Evolutionary conservation across 2,329 filamentous ascomycete species (phyloP).

Genomic region (Sphaerostilbella broomeana): DNA sequence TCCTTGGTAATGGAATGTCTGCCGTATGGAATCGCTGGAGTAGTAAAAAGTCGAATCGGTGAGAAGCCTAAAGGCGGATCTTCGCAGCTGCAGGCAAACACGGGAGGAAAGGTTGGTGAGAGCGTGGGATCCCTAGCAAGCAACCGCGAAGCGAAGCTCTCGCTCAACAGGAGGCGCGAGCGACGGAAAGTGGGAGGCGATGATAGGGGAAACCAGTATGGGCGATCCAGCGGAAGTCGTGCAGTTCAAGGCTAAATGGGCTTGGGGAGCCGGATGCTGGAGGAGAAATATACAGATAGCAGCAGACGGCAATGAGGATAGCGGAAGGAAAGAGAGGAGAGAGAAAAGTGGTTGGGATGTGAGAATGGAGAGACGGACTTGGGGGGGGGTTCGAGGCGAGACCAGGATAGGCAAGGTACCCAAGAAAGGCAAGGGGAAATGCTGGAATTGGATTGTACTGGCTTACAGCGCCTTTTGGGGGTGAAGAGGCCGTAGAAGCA

Average conservation of each 20-base stretch:
- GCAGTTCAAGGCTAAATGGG: neutral
- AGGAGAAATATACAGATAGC: neutral
- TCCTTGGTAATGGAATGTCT: too few species aligned
- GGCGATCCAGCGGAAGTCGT: neutral
- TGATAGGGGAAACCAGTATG: neutral
- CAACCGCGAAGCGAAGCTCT: slow-evolving; percentile 13
- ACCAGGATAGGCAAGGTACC: slow-evolving; percentile 10
- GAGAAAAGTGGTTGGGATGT: slow-evolving; percentile 7
- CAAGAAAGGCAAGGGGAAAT: slow-evolving; percentile 6
- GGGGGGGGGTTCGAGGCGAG: slow-evolving; percentile 11
- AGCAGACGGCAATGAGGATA: neutral
- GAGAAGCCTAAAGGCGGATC: slow-evolving; percentile 6
- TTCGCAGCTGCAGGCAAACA: slow-evolving; percentile 10
- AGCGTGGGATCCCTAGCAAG: slow-evolving; percentile 6
- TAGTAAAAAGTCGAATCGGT: slow-evolving; percentile 11
- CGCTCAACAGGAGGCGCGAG: slow-evolving; percentile 11
- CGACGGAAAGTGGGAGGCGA: slow-evolving; percentile 2
- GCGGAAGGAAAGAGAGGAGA: slow-evolving; percentile 5
- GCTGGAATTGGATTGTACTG: slow-evolving; percentile 4
- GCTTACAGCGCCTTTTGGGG: slow-evolving; percentile 4
- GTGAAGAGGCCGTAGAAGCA: neutral
- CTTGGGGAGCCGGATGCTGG: slow-evolving; percentile 1
- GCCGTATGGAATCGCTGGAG: too few species aligned
- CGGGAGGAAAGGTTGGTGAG: slow-evolving; percentile 10
- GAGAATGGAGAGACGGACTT: slow-evolving; percentile 12